phyloP scores from a whole-genome alignment of 257 asterid genomes.

The Rehmannia glutinosa region DNA sequence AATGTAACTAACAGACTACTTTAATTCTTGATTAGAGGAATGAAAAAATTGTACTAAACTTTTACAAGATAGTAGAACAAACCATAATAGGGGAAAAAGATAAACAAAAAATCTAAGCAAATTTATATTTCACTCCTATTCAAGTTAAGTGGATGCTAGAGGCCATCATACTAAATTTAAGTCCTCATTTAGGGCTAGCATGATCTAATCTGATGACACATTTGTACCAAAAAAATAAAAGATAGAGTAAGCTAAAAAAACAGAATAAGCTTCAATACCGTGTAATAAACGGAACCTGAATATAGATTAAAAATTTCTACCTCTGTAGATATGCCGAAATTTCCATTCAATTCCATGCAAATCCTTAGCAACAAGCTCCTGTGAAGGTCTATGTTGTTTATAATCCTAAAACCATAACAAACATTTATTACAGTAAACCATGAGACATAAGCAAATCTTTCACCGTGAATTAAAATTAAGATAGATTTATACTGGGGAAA shows the following conservation, averaged over 20 bases:
- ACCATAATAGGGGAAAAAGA: neutral
- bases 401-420: conserved; percentile 54
- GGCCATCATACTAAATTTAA: neutral
- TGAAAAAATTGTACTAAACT: neutral
- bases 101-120: neutral
- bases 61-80: neutral
- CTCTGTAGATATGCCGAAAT: conserved; percentile 93
- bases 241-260: neutral
- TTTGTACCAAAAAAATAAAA: neutral
- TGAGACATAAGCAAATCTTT: neutral
- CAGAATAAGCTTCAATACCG: neutral
- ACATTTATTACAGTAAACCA: neutral
- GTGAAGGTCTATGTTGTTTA: conserved; percentile 92
- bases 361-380: conserved; percentile 95
- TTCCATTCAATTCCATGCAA: conserved; percentile 90
- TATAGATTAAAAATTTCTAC: conserved; percentile 26
- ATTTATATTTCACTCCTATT: neutral
- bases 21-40: neutral
- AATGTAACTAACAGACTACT: neutral
- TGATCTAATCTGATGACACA: neutral
- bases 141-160: neutral
- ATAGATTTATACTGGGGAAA: neutral
- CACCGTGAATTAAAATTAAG: neutral
- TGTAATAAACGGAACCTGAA: neutral
- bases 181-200: neutral